Base-by-base conservation (phyloP, 1,284 basidiomycete genomes). In the Irpex sp. region DNA sequence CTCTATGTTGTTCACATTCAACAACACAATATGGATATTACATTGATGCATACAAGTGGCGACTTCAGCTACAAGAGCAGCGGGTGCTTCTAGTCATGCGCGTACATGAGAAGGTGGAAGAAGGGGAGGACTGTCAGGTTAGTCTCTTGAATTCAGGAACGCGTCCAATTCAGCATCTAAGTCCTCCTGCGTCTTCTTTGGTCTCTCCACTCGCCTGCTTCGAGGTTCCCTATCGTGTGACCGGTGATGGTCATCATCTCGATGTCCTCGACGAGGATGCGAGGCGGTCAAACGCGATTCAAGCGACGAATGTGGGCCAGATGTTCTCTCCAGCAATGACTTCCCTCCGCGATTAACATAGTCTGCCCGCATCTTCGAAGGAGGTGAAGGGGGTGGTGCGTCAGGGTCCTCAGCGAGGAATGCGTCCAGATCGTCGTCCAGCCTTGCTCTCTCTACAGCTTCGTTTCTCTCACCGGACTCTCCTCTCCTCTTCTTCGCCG, bases 141-240 rank as follows among this genome's bases (percentile, higher is more conserved):
- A 74, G 39, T 70, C 70, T 66, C 70, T 70, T 62, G 79, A 76
- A n/a, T 81, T 82, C 65, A 90, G 72, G 73, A 92, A 92, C 13
- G 87, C 88, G 58, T 92, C 90, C 58, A 92, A 75, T 69, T 92
- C 90, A 57, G 87, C 89, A 67, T 92, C 90, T 46, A 92, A 77
- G 68, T 92, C 88, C 72, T 88, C 83, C 69, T 85, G 85, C 0
- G 85, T 51, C 72, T 70, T 54, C 60, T 59, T 59, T 59, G 62
- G 65, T 63, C 37, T 26, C 57, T 60, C 62, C 39, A 57, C 59
- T 9, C 63, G 53, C 43, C 66, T 53, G 11, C 60, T 61, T 36
- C 54, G 54, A 37, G 64, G 64, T 4, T 43, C 19, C 19, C 47
- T 58, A 26, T 46, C 61, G 17, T 63, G 46, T 33, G 56, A 36